phyloP scores from a whole-genome alignment of 768 basidiomycete genomes.

The Dioszegia hungarica region DNA sequence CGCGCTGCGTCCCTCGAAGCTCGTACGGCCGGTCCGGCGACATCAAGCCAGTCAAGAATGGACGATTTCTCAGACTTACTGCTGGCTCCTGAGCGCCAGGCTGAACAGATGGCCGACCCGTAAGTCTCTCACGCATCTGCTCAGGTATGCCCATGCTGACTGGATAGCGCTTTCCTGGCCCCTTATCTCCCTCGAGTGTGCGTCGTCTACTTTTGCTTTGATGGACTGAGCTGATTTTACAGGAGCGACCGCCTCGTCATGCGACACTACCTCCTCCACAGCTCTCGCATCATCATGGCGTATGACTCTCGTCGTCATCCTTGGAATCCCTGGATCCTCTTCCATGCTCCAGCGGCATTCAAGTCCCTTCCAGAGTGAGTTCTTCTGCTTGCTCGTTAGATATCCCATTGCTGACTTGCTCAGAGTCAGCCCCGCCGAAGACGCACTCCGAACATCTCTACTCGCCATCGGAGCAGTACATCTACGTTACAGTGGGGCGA shows the following conservation, averaged over 20 bases:
- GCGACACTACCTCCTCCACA: slow-evolving; percentile 33
- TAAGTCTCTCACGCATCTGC: slow-evolving; percentile 9
- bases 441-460: slow-evolving; percentile 32
- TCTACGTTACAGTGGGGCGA: slow-evolving; percentile 21
- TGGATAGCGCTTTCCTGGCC: slow-evolving; percentile 19
- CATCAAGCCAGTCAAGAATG: background rate
- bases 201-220: background rate
- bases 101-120: slow-evolving; percentile 33
- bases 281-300: slow-evolving; percentile 36
- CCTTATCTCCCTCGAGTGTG: slow-evolving; percentile 35
- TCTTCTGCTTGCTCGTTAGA: background rate
- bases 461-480: slow-evolving; percentile 36
- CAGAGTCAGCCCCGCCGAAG: slow-evolving; percentile 21
- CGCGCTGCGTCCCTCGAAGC: no score
- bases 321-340: slow-evolving; percentile 34
- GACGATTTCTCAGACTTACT: slow-evolving; percentile 7
- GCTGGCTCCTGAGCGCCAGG: slow-evolving; percentile 13
- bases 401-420: background rate
- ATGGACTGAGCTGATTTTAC: background rate
- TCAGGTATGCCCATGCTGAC: background rate
- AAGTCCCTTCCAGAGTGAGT: slow-evolving; percentile 20
- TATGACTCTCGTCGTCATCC: slow-evolving; percentile 20
- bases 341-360: slow-evolving; percentile 30
- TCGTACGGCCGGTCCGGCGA: no score
- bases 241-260: slow-evolving; percentile 34